phyloP scores from a whole-genome alignment of 768 basidiomycete genomes.

The Collybia sordida region DNA sequence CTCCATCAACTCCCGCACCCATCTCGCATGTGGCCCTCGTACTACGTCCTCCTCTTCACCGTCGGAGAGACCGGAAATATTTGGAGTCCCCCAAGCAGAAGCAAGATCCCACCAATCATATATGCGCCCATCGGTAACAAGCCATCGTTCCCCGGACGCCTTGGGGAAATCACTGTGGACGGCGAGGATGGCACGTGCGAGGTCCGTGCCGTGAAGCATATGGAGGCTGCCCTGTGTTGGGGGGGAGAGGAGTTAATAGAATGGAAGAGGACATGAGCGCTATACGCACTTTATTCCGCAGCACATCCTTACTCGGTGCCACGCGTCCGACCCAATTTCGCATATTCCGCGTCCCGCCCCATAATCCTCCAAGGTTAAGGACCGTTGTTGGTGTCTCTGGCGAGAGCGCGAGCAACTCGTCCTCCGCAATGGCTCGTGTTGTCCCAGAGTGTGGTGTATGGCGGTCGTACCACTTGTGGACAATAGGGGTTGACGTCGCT shows the following conservation, averaged over 20 bases:
- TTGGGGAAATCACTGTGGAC: slow-evolving; percentile 43
- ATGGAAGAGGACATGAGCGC: too few species aligned
- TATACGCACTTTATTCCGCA: slow-evolving; percentile 45
- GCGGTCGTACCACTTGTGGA: slow-evolving; percentile 48
- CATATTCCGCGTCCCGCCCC: slow-evolving; percentile 52
- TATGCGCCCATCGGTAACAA: slow-evolving; percentile 52
- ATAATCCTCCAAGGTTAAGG: slow-evolving; percentile 61
- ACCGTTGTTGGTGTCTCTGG: slow-evolving; percentile 45
- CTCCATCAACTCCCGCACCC: slow-evolving; percentile 61
- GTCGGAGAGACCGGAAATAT: neutral
- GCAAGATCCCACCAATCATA: slow-evolving; percentile 74
- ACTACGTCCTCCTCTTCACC: slow-evolving; percentile 11
- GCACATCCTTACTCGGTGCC: slow-evolving; percentile 54
- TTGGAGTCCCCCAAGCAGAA: slow-evolving; percentile 44
- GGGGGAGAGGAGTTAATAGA: too few species aligned
- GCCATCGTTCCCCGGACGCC: slow-evolving; percentile 53
- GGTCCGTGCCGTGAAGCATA: slow-evolving; percentile 60
- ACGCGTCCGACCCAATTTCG: slow-evolving; percentile 53
- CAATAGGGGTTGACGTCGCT: slow-evolving; percentile 1
- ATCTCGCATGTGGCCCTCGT: slow-evolving; percentile 40
- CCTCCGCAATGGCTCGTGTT: slow-evolving; percentile 50
- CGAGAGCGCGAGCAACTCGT: slow-evolving; percentile 50
- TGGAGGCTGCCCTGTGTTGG: slow-evolving; percentile 51
- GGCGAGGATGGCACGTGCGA: slow-evolving; percentile 60
- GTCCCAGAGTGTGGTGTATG: slow-evolving; percentile 45